Conservation (phyloP, 495 filamentous ascomycete genomes). For the Copromyces sp. region DNA sequence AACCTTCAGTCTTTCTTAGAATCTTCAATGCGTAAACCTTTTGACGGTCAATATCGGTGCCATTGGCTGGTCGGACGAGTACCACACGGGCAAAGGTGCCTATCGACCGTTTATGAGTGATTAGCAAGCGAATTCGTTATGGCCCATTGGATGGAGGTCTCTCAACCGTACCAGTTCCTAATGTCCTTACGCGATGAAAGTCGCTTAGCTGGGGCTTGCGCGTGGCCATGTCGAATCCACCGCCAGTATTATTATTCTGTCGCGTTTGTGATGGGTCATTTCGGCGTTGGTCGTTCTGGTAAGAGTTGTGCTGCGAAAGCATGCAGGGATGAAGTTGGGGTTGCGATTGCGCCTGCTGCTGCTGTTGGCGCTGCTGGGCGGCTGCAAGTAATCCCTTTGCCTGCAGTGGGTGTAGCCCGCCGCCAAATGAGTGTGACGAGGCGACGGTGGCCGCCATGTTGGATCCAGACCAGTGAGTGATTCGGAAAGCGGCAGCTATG, state of each 20-base stretch:
- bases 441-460: constrained; percentile 26
- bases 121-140: constrained; percentile 23
- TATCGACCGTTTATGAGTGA: constrained; percentile 23
- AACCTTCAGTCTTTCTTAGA: constrained; percentile 69
- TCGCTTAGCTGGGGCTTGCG: constrained; percentile 46
- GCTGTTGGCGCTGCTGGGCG: constrained; percentile 9
- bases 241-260: neutral
- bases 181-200: constrained; percentile 77
- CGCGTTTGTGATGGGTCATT: neutral
- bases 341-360: constrained; percentile 14
- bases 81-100: constrained; percentile 95
- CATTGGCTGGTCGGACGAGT: constrained; percentile 56
- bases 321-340: constrained; percentile 4
- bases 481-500: neutral
- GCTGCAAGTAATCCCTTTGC: constrained; percentile 13
- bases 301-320: neutral
- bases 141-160: constrained; percentile 4
- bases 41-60: constrained; percentile 43
- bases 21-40: constrained; percentile 92
- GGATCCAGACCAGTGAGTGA: neutral
- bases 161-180: constrained; percentile 64
- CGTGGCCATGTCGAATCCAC: constrained; percentile 13
- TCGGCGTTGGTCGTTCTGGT: neutral
- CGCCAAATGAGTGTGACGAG: constrained; percentile 16
- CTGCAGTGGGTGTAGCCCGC: constrained; percentile 24